These are phyloP conservation scores for Adansonia madagascariensis DNA, from an alignment of 441 rosid species.

Conservation along the genomic window DNA sequence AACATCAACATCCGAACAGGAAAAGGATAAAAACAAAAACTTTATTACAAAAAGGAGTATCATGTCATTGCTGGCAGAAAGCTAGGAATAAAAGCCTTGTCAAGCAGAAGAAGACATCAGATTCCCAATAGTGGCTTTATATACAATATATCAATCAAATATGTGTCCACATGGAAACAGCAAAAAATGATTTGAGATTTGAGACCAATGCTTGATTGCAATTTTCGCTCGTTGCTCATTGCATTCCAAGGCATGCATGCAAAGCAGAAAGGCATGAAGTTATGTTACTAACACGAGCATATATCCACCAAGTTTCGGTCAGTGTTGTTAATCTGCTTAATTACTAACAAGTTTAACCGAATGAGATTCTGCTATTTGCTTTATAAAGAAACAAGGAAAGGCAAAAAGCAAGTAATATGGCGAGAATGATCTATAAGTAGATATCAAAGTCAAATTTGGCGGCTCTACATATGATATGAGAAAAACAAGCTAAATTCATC, in stretches of 20 bases:
- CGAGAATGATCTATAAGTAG: background rate
- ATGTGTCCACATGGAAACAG: background rate
- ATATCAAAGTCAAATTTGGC: background rate
- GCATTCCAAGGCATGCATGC: background rate
- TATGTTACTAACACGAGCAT: background rate
- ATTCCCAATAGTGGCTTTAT: constrained; percentile 9
- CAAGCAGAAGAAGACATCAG: constrained; percentile 19
- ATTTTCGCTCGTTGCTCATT: background rate
- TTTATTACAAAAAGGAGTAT: background rate
- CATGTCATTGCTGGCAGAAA: background rate
- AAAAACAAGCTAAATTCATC: background rate
- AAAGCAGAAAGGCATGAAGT: background rate
- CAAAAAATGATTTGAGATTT: background rate
- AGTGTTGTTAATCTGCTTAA: background rate
- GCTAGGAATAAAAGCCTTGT: background rate
- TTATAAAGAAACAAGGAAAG: background rate
- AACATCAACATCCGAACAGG: constrained; percentile 6
- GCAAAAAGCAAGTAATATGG: background rate
- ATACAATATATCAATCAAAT: background rate
- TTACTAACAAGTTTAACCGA: background rate
- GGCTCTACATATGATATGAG: background rate
- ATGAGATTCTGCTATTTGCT: background rate
- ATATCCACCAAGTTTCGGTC: background rate
- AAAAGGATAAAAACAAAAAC: constrained; percentile 21
- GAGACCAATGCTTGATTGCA: background rate